Conservation (phyloP, 345 rosid species). For the Hibiscus trionum region DNA sequence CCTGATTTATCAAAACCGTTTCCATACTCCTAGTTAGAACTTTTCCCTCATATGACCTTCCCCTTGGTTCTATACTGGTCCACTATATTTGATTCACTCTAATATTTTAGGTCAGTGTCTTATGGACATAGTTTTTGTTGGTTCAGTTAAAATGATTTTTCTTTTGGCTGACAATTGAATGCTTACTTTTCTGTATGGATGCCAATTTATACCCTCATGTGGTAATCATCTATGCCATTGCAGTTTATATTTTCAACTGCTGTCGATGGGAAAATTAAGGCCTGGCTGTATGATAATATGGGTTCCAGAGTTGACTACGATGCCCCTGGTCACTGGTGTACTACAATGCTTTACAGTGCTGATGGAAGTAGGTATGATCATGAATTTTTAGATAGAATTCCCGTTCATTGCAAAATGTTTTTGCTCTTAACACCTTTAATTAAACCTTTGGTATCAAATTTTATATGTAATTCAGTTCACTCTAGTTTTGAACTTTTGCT, state of each 20-base stretch:
- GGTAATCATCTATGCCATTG: conserved; percentile 3
- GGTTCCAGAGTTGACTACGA: conserved; percentile 79
- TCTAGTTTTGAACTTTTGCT: neutral
- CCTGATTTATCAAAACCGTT: neutral
- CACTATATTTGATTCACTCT: neutral
- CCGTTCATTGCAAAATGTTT: neutral
- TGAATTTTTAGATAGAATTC: neutral
- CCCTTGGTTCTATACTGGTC: neutral
- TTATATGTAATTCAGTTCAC: neutral
- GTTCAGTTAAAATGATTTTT: neutral
- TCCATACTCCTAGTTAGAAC: neutral
- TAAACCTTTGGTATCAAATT: neutral
- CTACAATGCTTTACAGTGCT: conserved; percentile 80
- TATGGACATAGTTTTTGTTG: neutral
- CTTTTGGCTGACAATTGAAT: neutral
- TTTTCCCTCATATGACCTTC: neutral
- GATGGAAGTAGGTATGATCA: conserved; percentile 65
- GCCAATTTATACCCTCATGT: neutral
- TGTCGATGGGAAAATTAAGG: conserved; percentile 80
- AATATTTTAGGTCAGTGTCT: neutral
- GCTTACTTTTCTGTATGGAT: neutral
- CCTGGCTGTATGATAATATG: conserved; percentile 76
- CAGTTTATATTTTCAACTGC: conserved; percentile 84
- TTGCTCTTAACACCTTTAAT: neutral
- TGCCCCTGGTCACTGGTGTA: conserved; percentile 77